A percentile compares a stretch with the other conserved stretches of the same genome.
phyloP scores from a whole-genome alignment of 2,329 filamentous ascomycete genomes.

The Ascochyta pisi region DNA sequence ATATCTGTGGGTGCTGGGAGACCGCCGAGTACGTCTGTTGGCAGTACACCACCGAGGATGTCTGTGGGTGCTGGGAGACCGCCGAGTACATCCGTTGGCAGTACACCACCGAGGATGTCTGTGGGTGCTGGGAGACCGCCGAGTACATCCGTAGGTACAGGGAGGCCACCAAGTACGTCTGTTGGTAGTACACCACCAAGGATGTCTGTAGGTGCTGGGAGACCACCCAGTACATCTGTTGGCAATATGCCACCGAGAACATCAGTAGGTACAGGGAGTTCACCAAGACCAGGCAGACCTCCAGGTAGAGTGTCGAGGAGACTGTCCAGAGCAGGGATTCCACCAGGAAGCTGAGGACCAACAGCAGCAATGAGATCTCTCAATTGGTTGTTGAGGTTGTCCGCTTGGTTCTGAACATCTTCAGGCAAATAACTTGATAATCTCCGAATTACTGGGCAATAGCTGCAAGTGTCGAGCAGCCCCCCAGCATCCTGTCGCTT shows the following conservation, averaged over 20 bases:
- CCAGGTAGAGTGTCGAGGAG: slow-evolving; percentile 4
- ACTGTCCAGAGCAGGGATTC: slow-evolving; percentile 13
- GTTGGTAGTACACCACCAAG: not conserved
- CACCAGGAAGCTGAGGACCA: slow-evolving; percentile 15
- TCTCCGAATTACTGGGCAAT: slow-evolving; percentile 22
- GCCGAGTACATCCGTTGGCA: not conserved
- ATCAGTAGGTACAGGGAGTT: not conserved
- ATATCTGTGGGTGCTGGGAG: not conserved
- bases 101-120: not conserved
- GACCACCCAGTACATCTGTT: not conserved
- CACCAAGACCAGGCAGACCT: not conserved
- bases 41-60: not conserved
- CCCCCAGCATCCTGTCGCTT: slow-evolving; percentile 16
- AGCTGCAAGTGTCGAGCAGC: slow-evolving; percentile 16
- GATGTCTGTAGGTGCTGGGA: not conserved
- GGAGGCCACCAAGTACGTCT: not conserved
- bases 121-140: not conserved
- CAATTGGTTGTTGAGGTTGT: slow-evolving; percentile 20
- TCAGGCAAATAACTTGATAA: slow-evolving; percentile 10
- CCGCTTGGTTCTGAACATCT: slow-evolving; percentile 17
- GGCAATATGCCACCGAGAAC: not conserved
- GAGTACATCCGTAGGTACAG: not conserved
- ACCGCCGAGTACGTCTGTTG: not conserved
- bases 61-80: not conserved
- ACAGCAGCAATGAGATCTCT: slow-evolving; percentile 14